Evolutionary conservation across 176 grass and related monocot species (phyloP).

Genomic region (Oryza rufipogon): DNA sequence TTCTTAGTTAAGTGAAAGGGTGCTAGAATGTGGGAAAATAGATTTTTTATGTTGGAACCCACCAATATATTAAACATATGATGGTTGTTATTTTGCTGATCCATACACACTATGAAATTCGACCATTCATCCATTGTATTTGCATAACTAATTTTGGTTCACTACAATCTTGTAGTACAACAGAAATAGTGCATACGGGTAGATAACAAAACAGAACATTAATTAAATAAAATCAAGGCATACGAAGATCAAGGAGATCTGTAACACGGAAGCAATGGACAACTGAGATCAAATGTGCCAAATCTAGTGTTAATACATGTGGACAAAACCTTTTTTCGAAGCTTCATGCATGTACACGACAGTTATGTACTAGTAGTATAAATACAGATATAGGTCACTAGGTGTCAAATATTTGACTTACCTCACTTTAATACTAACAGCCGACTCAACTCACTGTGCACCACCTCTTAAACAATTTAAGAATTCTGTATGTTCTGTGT

Average conservation of each 20-base stretch:
- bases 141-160: neutral
- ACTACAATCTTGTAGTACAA: neutral
- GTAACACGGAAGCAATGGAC: neutral
- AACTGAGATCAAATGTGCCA: neutral
- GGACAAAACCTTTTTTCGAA: neutral
- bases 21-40: neutral
- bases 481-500: slow-evolving; percentile 15
- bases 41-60: slow-evolving; percentile 23
- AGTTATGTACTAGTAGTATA: neutral
- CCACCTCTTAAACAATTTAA: slow-evolving; percentile 21
- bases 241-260: neutral
- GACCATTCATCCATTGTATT: neutral
- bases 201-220: neutral
- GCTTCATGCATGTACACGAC: neutral
- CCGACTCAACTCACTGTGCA: slow-evolving; percentile 8
- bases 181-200: neutral
- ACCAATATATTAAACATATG: neutral
- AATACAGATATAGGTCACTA: neutral
- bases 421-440: slow-evolving; percentile 8
- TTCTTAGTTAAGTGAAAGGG: slow-evolving; percentile 7
- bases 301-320: neutral
- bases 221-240: neutral
- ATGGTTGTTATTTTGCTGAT: neutral
- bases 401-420: slow-evolving; percentile 20
- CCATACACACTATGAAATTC: neutral